Conservation (phyloP, 1,139 yeast genomes). For the Taphrina flavorubra region DNA sequence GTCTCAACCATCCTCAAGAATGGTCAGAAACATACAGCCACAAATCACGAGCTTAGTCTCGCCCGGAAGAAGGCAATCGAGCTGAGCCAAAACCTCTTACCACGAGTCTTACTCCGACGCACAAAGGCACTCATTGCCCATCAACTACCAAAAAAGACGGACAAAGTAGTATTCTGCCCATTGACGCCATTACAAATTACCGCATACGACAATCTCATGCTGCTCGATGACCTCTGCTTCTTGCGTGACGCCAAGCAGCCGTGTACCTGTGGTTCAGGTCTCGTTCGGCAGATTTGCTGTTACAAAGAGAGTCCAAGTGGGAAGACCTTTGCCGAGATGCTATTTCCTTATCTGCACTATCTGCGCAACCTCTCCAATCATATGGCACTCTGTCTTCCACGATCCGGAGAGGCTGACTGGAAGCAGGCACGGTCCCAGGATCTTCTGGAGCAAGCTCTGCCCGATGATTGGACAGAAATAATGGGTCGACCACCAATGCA, state of each 20-base stretch:
- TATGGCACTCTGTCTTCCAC: slow-evolving; percentile 77
- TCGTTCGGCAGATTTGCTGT: slow-evolving; percentile 95
- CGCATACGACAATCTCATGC: slow-evolving; percentile 88
- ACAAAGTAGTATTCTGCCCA: slow-evolving; percentile 84
- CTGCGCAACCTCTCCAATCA: slow-evolving; percentile 90
- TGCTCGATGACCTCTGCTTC: slow-evolving; percentile 92
- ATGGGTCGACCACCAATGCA: slow-evolving; percentile 39
- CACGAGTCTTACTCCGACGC: slow-evolving; percentile 82
- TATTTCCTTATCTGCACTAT: slow-evolving; percentile 86
- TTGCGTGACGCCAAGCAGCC: slow-evolving; percentile 92
- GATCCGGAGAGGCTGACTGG: slow-evolving; percentile 55
- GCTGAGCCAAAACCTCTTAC: slow-evolving; percentile 78
- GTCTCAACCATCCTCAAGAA: slow-evolving; percentile 89
- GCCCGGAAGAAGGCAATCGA: slow-evolving; percentile 83
- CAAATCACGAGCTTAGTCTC: slow-evolving; percentile 80
- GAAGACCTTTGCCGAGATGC: slow-evolving; percentile 99
- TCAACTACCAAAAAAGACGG: slow-evolving; percentile 80
- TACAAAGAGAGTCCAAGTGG: slow-evolving; percentile 93
- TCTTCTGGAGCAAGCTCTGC: slow-evolving; percentile 42
- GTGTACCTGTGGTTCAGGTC: slow-evolving; percentile 86
- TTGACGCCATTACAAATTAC: slow-evolving; percentile 92
- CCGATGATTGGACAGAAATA: slow-evolving; percentile 40
- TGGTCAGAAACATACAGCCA: slow-evolving; percentile 75
- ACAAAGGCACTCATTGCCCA: slow-evolving; percentile 84
- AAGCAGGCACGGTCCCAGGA: slow-evolving; percentile 78